These are phyloP conservation scores for Salix exigua DNA, from an alignment of 345 rosid genomes.

Conservation along the genomic window DNA sequence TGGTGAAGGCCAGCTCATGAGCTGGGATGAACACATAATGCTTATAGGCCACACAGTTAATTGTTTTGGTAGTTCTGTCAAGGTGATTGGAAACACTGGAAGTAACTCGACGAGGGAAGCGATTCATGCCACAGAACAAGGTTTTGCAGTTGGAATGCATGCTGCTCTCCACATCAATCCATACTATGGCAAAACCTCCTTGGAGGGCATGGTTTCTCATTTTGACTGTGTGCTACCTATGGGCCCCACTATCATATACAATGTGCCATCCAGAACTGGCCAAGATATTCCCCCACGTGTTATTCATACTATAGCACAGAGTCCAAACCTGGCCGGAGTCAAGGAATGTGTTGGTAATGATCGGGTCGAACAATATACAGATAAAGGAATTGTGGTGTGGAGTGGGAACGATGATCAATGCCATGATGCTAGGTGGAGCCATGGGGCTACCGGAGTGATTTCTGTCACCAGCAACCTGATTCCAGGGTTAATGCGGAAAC, in stretches of 20 bases:
- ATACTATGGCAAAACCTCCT: constrained; percentile 85
- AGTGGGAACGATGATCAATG: constrained; percentile 84
- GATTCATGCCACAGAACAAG: constrained; percentile 82
- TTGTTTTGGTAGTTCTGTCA: constrained; percentile 67
- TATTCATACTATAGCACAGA: constrained; percentile 49
- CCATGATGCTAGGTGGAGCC: constrained; percentile 77
- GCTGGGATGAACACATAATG: constrained; percentile 95
- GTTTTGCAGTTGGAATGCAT: constrained; percentile 92
- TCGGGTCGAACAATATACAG: constrained; percentile 56
- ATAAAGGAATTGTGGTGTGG: constrained; percentile 72
- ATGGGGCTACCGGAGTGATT: constrained; percentile 69
- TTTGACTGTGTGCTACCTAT: constrained; percentile 68
- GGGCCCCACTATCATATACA: constrained; percentile 86
- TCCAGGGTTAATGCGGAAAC: constrained; percentile 59
- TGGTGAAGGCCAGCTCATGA: constrained; percentile 91
- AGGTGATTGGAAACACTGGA: constrained; percentile 83
- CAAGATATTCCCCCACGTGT: constrained; percentile 73
- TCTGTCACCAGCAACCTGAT: constrained; percentile 75
- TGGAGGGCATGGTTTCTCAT: constrained; percentile 64
- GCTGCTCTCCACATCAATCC: constrained; percentile 96
- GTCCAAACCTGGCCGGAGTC: constrained; percentile 65
- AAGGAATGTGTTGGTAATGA: constrained; percentile 78
- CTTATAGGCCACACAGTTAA: constrained; percentile 85
- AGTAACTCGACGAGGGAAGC: constrained; percentile 93
- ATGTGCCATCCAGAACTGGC: constrained; percentile 74